Conservation (phyloP, 352 stramenopile genomes). For the Phytophthora tubulina region DNA sequence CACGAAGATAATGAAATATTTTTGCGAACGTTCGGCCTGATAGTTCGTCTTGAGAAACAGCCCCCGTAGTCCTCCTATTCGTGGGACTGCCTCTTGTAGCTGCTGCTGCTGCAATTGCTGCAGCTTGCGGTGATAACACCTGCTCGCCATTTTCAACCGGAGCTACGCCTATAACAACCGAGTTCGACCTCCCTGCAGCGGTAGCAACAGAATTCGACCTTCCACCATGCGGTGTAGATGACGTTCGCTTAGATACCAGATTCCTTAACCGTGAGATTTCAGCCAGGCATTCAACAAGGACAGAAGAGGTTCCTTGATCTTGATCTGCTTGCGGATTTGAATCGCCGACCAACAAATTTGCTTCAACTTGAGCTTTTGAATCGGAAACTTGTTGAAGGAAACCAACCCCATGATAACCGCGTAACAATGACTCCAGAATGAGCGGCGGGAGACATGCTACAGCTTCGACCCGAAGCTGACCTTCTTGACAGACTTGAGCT, state of each 20-base stretch:
- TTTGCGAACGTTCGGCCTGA: slow-evolving; percentile 43
- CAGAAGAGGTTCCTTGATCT: neutral
- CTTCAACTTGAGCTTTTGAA: neutral
- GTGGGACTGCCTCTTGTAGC: neutral
- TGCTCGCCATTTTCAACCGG: slow-evolving; percentile 15
- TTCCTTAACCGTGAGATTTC: slow-evolving; percentile 35
- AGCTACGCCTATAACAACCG: slow-evolving; percentile 11
- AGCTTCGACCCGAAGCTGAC: slow-evolving; percentile 71
- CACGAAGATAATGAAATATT: slow-evolving; percentile 42
- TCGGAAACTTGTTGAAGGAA: slow-evolving; percentile 59
- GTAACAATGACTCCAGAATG: slow-evolving; percentile 74
- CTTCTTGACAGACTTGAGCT: slow-evolving; percentile 65
- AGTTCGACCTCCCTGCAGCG: slow-evolving; percentile 28
- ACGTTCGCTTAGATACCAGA: neutral
- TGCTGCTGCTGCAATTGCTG: slow-evolving; percentile 2
- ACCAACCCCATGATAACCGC: slow-evolving; percentile 67
- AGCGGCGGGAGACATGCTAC: slow-evolving; percentile 68
- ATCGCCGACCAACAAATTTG: neutral
- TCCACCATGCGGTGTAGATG: slow-evolving; percentile 4
- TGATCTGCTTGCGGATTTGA: neutral
- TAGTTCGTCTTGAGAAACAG: slow-evolving; percentile 40
- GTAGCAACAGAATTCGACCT: slow-evolving; percentile 30
- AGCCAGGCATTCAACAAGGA: slow-evolving; percentile 43
- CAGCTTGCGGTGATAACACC: slow-evolving; percentile 3
- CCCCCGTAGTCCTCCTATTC: slow-evolving; percentile 5